Base-by-base conservation (phyloP, 805 yeast species). In the Kodamaea neixiangensis region DNA sequence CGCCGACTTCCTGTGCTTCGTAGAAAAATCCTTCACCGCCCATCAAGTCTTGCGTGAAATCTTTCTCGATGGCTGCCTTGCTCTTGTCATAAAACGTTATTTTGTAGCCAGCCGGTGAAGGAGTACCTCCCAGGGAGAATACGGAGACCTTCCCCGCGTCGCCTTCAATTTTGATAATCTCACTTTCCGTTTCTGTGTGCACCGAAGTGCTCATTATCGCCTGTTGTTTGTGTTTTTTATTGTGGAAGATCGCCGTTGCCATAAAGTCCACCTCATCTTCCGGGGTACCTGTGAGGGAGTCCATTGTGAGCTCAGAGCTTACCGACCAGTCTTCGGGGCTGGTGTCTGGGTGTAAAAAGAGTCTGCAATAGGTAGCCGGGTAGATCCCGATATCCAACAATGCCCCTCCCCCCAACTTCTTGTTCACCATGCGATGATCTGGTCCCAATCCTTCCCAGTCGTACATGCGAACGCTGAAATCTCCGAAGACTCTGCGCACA, bases 371-470 rank as follows among this genome's bases (percentile, higher is more conserved):
- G 3, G 81, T 79, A 46, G 80, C 54, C 3, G 79, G 65, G 54
- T 82, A 82, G 45, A 81, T 72, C 1, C 86, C 85, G 49, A 81
- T 67, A 59, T 82, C 86, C 55, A 81, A 71, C 43, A 81, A 59
- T 0, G 83, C 78, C 18, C 87, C 86, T 11, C 82, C 87, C 3
- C 81, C 86, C 44, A 79, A 69, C 14, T 64, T 44, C 44, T 52
- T 52, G 43, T 52, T 62, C 3, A 72, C 75, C 58, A 77, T 73
- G 49, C 76, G 65, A 50, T 78, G 58, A 45, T 85, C 62, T 1
- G 73, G 67, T 5, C 52, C 50, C 21, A 50, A 34, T 3, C 31
- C 48, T 18, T 50, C 53, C 17, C 62, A 55, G 15, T 61, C 68
- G n/a, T 72, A 51, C 44, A 67, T 69, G 15, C 67, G 64, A 50